Conservation (phyloP, 345 rosid species). For the Acer saccharum region DNA sequence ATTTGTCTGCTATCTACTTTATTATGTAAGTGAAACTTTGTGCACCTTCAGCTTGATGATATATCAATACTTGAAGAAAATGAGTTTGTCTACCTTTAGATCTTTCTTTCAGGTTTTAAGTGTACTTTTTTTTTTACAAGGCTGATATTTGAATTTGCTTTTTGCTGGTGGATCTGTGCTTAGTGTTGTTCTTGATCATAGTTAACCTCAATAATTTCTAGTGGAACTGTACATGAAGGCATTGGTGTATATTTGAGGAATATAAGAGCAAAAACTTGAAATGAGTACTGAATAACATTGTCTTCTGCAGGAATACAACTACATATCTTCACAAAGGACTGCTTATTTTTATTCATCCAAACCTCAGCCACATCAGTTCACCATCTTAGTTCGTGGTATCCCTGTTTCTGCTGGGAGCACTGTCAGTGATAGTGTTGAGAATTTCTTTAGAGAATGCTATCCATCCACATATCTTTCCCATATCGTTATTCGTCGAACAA, state of each 20-base stretch:
- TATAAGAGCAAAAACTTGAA: conserved; percentile 3
- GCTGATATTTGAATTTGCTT: not conserved
- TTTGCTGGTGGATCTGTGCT: not conserved
- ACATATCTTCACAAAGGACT: conserved; percentile 70
- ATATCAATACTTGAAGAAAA: not conserved
- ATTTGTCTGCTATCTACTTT: conserved; percentile 77
- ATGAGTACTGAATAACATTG: conserved; percentile 16
- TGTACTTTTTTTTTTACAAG: not conserved
- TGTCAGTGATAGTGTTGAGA: conserved; percentile 78
- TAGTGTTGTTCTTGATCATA: not conserved
- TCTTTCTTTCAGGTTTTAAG: conserved; percentile 13
- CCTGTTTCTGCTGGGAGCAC: conserved; percentile 70
- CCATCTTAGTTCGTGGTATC: conserved; percentile 76
- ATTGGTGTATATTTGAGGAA: conserved; percentile 10
- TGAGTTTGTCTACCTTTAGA: not conserved
- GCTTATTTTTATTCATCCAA: conserved; percentile 72
- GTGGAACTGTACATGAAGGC: conserved; percentile 7
- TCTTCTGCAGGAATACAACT: conserved; percentile 73
- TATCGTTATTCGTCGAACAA: conserved; percentile 73
- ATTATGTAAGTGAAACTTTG: conserved; percentile 53
- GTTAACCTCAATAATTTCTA: not conserved
- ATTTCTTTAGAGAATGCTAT: conserved; percentile 72
- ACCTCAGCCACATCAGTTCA: conserved; percentile 94
- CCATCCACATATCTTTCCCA: conserved; percentile 79
- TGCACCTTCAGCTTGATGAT: not conserved